A percentile compares a stretch with the other conserved stretches of the same genome.
These are phyloP conservation scores for Martiniozyma asiatica DNA, from an alignment of 1,139 yeast species.

Conservation along the genomic window DNA sequence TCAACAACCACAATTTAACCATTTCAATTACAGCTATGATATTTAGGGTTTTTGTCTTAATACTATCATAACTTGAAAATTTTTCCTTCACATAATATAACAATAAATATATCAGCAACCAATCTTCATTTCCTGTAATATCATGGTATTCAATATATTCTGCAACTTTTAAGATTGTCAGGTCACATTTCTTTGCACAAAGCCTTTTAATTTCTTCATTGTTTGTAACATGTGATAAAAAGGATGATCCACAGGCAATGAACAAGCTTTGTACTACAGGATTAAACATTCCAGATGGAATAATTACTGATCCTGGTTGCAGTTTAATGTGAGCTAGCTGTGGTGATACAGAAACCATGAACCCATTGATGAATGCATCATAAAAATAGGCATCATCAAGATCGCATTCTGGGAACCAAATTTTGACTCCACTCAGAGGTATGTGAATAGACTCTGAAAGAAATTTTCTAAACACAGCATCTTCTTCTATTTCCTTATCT, in stretches of 20 bases:
- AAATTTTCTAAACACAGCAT: slow-evolving; percentile 15
- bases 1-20: too few relatives aligned
- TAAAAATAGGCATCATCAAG: slow-evolving; percentile 20
- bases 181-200: slow-evolving; percentile 6
- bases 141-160: slow-evolving; percentile 7
- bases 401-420: too few relatives aligned
- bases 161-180: slow-evolving; percentile 9
- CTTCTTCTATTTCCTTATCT: slow-evolving; percentile 7
- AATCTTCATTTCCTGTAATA: slow-evolving; percentile 14
- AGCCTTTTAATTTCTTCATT: slow-evolving; percentile 2
- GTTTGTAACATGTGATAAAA: slow-evolving; percentile 8
- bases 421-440: too few relatives aligned
- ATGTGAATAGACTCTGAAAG: too few relatives aligned
- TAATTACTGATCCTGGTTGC: slow-evolving; percentile 28
- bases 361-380: slow-evolving; percentile 27
- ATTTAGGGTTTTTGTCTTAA: too few relatives aligned
- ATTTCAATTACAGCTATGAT: too few relatives aligned
- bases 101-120: slow-evolving; percentile 16
- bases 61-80: too few relatives aligned
- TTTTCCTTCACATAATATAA: slow-evolving; percentile 15
- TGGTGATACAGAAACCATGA: slow-evolving; percentile 29
- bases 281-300: slow-evolving; percentile 22
- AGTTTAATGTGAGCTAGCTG: slow-evolving; percentile 30
- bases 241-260: slow-evolving; percentile 28
- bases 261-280: slow-evolving; percentile 23